Base-by-base conservation (phyloP, 108 stramenopile species). In the Cylindrotheca closterium region DNA sequence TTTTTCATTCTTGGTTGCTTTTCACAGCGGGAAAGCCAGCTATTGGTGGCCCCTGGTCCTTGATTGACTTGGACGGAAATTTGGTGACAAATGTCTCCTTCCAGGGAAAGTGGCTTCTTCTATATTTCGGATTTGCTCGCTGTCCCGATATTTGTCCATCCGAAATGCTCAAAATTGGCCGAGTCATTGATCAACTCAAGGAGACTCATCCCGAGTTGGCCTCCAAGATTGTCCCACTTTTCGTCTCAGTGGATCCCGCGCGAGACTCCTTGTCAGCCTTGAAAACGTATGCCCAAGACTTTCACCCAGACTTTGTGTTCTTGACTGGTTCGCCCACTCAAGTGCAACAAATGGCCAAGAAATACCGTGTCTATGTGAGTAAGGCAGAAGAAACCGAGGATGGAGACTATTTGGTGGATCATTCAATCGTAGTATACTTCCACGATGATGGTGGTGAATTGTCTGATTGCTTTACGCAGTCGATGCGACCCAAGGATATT, bases 91-190 rank as follows among this genome's bases (percentile, higher is more conserved):
- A 91, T 58, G 74, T 82, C 46, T 79, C 78, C 17, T 94, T 91
- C 75, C 79, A 88, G 62, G 94, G 94, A 47, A 89, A 91, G 54
- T 95, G 91, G 91, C 78, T 92, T 25, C 74, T 99, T 8, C 75
- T 99, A 4, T 99, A 99, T 81, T 99, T 99, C 76, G 99, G 99
- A 50, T 99, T 99, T 79, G 96, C 97, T 24, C 93, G 95, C 31
- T 99, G 99, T 77, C 99, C 99, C 28, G 99, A 99, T 68, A 99
- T 99, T 74, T 99, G 99, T 56, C 99, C 99, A 5, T 92, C 96
- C 1, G 99, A 99, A 86, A 95, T 99, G 83, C 83, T 98, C 46
- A 99, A 99, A 78, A 71, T 99, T 12, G 95, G 91, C 18, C 81
- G 94, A 31, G 91, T 99, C 15, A 87, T 99, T 79, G 94, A 97